Conservation (phyloP, 495 filamentous ascomycete genomes). For the Bacidia gigantensis region DNA sequence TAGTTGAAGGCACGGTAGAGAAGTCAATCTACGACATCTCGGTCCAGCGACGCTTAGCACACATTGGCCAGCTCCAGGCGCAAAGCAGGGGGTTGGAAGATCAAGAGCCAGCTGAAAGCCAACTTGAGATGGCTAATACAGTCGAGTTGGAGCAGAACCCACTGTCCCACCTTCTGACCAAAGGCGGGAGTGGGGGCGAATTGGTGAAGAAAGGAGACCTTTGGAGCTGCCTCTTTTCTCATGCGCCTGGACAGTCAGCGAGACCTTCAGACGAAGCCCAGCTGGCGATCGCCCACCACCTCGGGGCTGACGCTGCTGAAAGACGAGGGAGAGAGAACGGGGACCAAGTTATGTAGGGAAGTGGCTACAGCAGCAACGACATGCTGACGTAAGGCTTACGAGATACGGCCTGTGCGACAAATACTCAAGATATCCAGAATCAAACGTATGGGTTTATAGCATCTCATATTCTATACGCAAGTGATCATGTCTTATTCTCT, state of each 20-base stretch:
- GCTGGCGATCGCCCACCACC: constrained; percentile 30
- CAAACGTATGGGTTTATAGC: no score
- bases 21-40: constrained; percentile 79
- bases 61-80: constrained; percentile 44
- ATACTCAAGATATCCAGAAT: no score
- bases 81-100: no score
- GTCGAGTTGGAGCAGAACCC: constrained; percentile 60
- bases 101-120: constrained; percentile 36
- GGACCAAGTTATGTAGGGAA: not conserved
- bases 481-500: no score
- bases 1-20: constrained; percentile 77
- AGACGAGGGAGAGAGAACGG: constrained; percentile 1
- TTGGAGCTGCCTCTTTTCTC: constrained; percentile 73
- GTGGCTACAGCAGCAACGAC: no score
- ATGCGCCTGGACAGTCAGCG: constrained; percentile 11
- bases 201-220: constrained; percentile 65
- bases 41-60: constrained; percentile 58
- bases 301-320: constrained; percentile 36
- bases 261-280: constrained; percentile 20
- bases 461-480: no score
- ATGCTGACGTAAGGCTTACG: no score
- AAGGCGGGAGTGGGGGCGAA: constrained; percentile 62
- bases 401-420: no score
- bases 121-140: constrained; percentile 69
- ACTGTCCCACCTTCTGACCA: constrained; percentile 52